Percentiles rank a stretch among this genome's conserved stretches.
Evolutionary conservation across 1,284 basidiomycete species (phyloP).

Genomic region (Tilletiaria anomala): DNA sequence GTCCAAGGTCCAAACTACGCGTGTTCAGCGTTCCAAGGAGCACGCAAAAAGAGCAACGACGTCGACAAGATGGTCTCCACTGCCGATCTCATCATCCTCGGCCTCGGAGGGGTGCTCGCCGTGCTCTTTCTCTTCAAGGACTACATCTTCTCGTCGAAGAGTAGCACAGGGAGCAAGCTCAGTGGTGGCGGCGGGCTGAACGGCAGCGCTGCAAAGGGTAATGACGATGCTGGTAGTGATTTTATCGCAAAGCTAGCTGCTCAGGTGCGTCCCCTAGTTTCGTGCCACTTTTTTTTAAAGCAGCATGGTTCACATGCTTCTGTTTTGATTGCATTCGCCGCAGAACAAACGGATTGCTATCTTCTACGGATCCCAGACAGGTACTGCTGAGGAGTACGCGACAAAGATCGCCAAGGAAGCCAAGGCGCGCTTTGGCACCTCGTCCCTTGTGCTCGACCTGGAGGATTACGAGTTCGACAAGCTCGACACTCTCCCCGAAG

Average conservation of each 20-base stretch:
- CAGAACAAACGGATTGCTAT: slow-evolving; percentile 37
- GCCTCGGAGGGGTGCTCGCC: slow-evolving; percentile 17
- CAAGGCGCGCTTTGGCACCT: slow-evolving; percentile 37
- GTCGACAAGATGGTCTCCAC: slow-evolving; percentile 1
- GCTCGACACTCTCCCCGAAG: slow-evolving; percentile 74
- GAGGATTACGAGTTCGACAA: slow-evolving; percentile 77
- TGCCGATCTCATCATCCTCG: slow-evolving; percentile 5
- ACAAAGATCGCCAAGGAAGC: slow-evolving; percentile 37
- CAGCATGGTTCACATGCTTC: not conserved
- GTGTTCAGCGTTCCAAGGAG: too few species aligned
- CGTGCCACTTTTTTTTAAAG: not conserved
- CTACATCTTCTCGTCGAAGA: slow-evolving; percentile 10
- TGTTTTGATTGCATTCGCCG: not conserved
- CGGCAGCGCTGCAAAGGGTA: slow-evolving; percentile 1
- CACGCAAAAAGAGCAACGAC: too few species aligned
- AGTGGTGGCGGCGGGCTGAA: slow-evolving; percentile 11
- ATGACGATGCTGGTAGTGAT: slow-evolving; percentile 8
- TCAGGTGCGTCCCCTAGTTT: slow-evolving; percentile 5
- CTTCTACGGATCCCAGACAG: slow-evolving; percentile 38
- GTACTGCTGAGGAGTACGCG: slow-evolving; percentile 38
- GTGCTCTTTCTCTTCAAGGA: slow-evolving; percentile 29
- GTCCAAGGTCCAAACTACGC: too few species aligned
- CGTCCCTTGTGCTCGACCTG: slow-evolving; percentile 34
- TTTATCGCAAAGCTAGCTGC: slow-evolving; percentile 25
- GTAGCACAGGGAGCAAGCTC: slow-evolving; percentile 10